These are phyloP conservation scores for Aphanomyces invadans DNA, from an alignment of 352 stramenopile species.

Conservation along the genomic window DNA sequence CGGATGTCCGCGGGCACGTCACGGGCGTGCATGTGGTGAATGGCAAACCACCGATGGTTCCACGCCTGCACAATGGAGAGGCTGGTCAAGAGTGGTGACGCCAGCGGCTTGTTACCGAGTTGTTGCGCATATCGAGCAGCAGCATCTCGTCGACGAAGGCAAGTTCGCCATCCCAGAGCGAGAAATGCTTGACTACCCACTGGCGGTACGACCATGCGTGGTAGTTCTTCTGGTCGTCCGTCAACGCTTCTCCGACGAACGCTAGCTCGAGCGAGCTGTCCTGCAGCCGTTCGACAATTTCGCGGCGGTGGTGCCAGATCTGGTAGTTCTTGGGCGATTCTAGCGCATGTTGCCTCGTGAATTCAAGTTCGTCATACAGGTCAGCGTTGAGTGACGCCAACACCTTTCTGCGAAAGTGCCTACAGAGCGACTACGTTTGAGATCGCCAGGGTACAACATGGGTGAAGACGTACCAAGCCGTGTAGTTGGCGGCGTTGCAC, in stretches of 20 bases:
- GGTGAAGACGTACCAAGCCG: slow-evolving; percentile 83
- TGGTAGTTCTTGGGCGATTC: slow-evolving; percentile 99
- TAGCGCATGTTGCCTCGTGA: slow-evolving; percentile 81
- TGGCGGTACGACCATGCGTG: slow-evolving; percentile 97
- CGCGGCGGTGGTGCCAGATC: slow-evolving; percentile 97
- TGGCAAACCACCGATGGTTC: slow-evolving; percentile 84
- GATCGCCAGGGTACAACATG: slow-evolving; percentile 1
- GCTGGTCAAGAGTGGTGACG: not conserved
- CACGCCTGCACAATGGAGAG: slow-evolving; percentile 34
- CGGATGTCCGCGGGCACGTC: slow-evolving; percentile 33
- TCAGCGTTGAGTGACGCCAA: slow-evolving; percentile 73
- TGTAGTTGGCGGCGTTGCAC: slow-evolving; percentile 97
- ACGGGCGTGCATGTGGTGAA: slow-evolving; percentile 38
- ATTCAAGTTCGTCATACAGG: slow-evolving; percentile 58
- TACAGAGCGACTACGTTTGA: slow-evolving; percentile 11
- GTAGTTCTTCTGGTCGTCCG: slow-evolving; percentile 98
- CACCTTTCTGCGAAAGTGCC: slow-evolving; percentile 85
- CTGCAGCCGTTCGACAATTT: slow-evolving; percentile 81
- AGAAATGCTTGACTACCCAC: slow-evolving; percentile 86
- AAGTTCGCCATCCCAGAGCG: slow-evolving; percentile 90
- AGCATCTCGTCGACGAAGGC: slow-evolving; percentile 86
- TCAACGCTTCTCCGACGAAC: slow-evolving; percentile 89
- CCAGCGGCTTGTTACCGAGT: slow-evolving; percentile 59
- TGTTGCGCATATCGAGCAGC: slow-evolving; percentile 92
- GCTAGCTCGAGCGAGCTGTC: slow-evolving; percentile 84